Conservation (phyloP, 441 rosid species). For the Arabidopsis hybrid region DNA sequence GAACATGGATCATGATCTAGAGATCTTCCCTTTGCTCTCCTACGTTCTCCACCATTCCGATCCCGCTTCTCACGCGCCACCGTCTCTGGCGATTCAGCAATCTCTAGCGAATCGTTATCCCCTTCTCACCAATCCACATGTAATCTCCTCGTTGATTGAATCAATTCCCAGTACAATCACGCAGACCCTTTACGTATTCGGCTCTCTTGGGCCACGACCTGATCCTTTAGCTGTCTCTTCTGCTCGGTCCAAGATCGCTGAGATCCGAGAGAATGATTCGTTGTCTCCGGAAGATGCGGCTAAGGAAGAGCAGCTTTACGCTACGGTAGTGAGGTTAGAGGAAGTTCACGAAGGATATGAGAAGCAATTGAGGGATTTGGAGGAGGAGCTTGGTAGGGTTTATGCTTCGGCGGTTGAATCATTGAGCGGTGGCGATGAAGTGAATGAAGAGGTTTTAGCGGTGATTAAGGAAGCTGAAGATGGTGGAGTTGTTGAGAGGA, state of each 20-base stretch:
- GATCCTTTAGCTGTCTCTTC: conserved; percentile 72
- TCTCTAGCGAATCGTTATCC: conserved; percentile 57
- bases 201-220: conserved; percentile 80
- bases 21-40: conserved; percentile 41
- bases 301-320: conserved; percentile 55
- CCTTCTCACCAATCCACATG: conserved; percentile 62
- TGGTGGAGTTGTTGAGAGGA: conserved; percentile 55
- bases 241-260: conserved; percentile 62
- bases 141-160: conserved; percentile 66
- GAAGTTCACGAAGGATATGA: conserved; percentile 78
- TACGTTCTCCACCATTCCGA: conserved; percentile 41
- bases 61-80: conserved; percentile 45
- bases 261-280: conserved; percentile 50
- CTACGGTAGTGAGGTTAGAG: conserved; percentile 63
- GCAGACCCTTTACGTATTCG: conserved; percentile 73
- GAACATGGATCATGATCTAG: conserved; percentile 41
- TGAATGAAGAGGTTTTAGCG: conserved; percentile 60
- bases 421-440: conserved; percentile 45
- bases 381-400: conserved; percentile 62
- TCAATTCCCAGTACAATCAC: conserved; percentile 69
- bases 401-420: conserved; percentile 59
- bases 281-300: conserved; percentile 67
- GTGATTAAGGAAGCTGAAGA: conserved; percentile 53
- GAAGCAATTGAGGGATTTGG: conserved; percentile 70
- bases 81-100: conserved; percentile 41